Base-by-base conservation (phyloP, 306 rosid species). In the Morella rubra region DNA sequence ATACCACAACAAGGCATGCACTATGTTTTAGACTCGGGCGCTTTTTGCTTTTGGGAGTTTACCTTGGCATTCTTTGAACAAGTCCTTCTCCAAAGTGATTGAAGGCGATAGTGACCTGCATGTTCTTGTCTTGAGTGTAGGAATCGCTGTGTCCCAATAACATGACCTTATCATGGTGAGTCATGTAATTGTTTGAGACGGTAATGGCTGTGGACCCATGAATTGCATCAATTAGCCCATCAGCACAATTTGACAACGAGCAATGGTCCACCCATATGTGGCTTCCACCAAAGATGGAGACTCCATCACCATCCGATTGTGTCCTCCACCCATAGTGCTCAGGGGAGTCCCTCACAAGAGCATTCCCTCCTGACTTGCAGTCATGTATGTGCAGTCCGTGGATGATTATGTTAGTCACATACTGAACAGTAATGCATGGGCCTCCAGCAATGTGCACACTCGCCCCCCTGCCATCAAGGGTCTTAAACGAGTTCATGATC, bases 1-100 rank as follows among this genome's bases (percentile, higher is more conserved):
- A 24, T 32, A 32, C 37, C 3, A 32, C 37, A 32, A 32, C 37
- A 32, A 32, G 37, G 37, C 37, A 32, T 3, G 37, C 37, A 32
- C 37, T 32, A 2, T 32, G 37, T 32, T 2, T 32, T 32, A 32
- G 37, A 32, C 37, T 32, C 2, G 37, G 37, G 24, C 1, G 19
- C 11, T 56, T 37, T 51, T 8, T 14, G 4, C 41, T 51, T 54
- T 49, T 61, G 13, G 12, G 27, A 61, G 4, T 51, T 85, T 93
- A 90, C 97, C 98, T 92, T 53, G 99, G 99, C 99, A 95, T 95
- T 76, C 99, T 86, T 50, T 95, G 99, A 50, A 95, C 97, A 0
- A 95, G 93, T 0, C 99, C 98, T 87, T 95, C 98, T 1, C 98
- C 98, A 53, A 95, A 95, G 85, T 95, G 98, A 61, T 95, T 95